Evolutionary conservation across 2,329 filamentous ascomycete genomes (phyloP), one percentile per base, ranked within the genome.

Genomic region (Beauveria sp.): DNA sequence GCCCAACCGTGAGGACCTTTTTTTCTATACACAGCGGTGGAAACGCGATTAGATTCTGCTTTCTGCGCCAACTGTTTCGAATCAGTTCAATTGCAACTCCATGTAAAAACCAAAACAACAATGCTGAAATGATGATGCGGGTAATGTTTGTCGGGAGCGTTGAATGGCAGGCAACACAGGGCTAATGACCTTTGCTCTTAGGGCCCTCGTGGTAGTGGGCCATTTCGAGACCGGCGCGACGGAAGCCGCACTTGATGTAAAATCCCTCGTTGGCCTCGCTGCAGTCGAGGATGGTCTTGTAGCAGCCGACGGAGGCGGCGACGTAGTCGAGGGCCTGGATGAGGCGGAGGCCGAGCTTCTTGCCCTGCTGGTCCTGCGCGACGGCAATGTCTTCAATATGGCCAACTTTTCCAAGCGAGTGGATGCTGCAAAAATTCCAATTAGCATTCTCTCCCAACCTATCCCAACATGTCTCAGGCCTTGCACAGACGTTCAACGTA

Each of bases 351-450:
- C 95, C 95, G 49, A 98, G 81, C 78, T 96, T 97, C 85, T 98
- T 97, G 68, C 95, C 95, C 77, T 98, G 95, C 78, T 98, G 92
- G 69, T 96, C 90, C 77, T 93, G 92, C 66, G 90, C 87, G 43
- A 99, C 93, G 20, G 93, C 93, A 73, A 99, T 97, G 73, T 99
- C 95, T 75, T 98, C 95, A 75, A 98, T 97, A 76, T 98, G 95
- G 14, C 93, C 95, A 28, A 97, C 93, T 24, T 88, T 78, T 56
- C 90, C 90, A 50, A 95, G 83, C 67, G 84, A 85, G 74, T 93
- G 90, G 68, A 95, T 93, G 73, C 87, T 89, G 67, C 67, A 43
- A 34, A 34, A 12, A 30, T 6, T 7, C 38, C 38, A 46, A 53
- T 47, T 52, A 46, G 58, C 38, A 30, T n/a, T 1, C 38, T 26